Evolutionary conservation across 208 protist genomes (phyloP), one percentile per base, ranked within the genome.

Genomic region (Baffinella frigidus): DNA sequence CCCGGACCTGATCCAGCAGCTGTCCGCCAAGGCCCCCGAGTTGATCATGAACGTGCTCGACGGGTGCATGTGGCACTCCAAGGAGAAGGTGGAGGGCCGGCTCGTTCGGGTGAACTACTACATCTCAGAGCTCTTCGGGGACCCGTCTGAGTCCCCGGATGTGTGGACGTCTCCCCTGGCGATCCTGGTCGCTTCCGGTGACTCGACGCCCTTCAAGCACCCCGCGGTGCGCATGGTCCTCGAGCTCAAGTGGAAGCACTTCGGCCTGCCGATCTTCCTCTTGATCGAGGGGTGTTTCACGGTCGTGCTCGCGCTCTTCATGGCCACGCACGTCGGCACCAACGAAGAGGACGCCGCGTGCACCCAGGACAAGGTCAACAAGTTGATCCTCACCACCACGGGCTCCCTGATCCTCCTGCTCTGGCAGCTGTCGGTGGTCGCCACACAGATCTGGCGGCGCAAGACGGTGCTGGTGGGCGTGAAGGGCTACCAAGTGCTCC

Each of bases 51-150:
- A 11, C 20, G n/a, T 87, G 51, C 80, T 87, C 0, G 80, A 87
- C n/a, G 80, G 80, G 30, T 24, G n/a, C 9, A n/a, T 87, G 9
- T 87, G 80, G 80, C 80, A 87, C 51, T 87, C 80, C 5, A 30
- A 17, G 27, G 20, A 17, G 80, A 35, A 41, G 27, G 51, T 41
- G 39, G 48, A 87, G 80, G 80, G 80, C 33, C 38, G 77, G 44
- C n/a, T 38, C 14, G 83, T 90, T 44, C 45, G 83, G 1, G 83
- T 90, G 27, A 73, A 64, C 56, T 90, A 90, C 83, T 90, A 43
- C 56, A 67, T 90, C 83, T 14, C 39, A 17, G 45, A 72, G 24
- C 51, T 90, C 11, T 90, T 72, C 50, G 83, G 83, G 11, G 56
- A 72, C 51, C 83, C 83, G 33, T 44, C 67, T 5, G 1, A 45